Conservation (phyloP, 352 stramenopile genomes). For the Phytophthora hibernalis region DNA sequence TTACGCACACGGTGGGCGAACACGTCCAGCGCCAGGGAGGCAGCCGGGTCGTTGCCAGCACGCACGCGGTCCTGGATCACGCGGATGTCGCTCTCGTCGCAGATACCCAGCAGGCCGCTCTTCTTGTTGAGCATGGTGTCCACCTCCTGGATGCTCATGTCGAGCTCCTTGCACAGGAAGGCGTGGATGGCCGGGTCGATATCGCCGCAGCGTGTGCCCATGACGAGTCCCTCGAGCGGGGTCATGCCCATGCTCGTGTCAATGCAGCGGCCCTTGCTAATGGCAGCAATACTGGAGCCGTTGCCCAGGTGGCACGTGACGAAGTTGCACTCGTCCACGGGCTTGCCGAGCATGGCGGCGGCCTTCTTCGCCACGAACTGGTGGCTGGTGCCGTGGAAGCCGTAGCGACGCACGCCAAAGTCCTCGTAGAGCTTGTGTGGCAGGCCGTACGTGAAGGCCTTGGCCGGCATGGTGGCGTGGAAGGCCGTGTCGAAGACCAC, state of each 20-base stretch:
- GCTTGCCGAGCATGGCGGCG: slow-evolving; percentile 60
- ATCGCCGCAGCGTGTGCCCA: slow-evolving; percentile 90
- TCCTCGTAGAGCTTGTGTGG: slow-evolving; percentile 83
- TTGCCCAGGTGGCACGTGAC: slow-evolving; percentile 92
- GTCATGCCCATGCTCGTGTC: slow-evolving; percentile 93
- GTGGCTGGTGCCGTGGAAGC: slow-evolving; percentile 92
- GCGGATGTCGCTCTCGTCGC: slow-evolving; percentile 85
- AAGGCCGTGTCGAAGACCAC: slow-evolving; percentile 94
- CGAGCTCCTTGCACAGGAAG: slow-evolving; percentile 72
- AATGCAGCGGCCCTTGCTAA: slow-evolving; percentile 77
- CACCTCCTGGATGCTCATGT: slow-evolving; percentile 79
- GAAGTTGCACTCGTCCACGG: slow-evolving; percentile 66
- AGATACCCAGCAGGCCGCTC: slow-evolving; percentile 85
- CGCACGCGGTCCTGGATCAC: slow-evolving; percentile 74
- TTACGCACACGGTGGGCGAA: slow-evolving; percentile 90
- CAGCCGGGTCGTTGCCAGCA: slow-evolving; percentile 52
- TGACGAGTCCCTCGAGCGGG: slow-evolving; percentile 88
- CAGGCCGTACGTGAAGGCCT: slow-evolving; percentile 85
- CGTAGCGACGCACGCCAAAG: slow-evolving; percentile 88
- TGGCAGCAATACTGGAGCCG: slow-evolving; percentile 83
- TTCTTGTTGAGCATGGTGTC: slow-evolving; percentile 92
- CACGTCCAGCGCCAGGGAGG: slow-evolving; percentile 81
- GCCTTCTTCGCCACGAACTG: slow-evolving; percentile 86
- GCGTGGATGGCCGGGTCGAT: slow-evolving; percentile 86
- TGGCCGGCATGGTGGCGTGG: slow-evolving; percentile 85